These are phyloP conservation scores for Pleurozium schreberi DNA, from an alignment of 225 moss, liverwort and hornwort species.

Conservation along the genomic window DNA sequence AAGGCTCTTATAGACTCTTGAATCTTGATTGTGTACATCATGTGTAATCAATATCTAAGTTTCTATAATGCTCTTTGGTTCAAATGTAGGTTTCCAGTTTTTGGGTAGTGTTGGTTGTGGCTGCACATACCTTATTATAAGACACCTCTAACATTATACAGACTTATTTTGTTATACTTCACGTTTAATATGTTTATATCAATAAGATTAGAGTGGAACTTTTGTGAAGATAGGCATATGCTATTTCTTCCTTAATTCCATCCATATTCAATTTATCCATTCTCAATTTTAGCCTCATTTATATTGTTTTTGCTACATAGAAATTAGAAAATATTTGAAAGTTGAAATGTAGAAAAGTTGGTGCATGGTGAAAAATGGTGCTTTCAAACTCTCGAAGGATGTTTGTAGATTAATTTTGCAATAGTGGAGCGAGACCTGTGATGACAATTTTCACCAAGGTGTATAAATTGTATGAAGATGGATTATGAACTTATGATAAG, in stretches of 20 bases:
- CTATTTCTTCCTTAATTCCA: neutral
- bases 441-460: accelerated
- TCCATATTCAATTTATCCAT: neutral
- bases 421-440: accelerated
- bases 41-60: neutral
- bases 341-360: neutral
- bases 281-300: neutral
- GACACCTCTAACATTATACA: neutral
- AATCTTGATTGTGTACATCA: neutral
- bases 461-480: neutral
- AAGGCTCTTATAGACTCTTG: neutral
- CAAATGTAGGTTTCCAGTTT: neutral
- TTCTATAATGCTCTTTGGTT: neutral
- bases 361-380: neutral
- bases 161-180: neutral
- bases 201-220: neutral
- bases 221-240: neutral
- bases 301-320: neutral
- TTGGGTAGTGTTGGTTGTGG: neutral
- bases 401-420: neutral
- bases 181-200: neutral
- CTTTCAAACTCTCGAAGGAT: neutral
- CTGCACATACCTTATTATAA: neutral
- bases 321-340: neutral
- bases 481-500: neutral